Percentiles rank a stretch among this genome's conserved stretches.
phyloP scores from a whole-genome alignment of 306 rosid genomes.

The Castanea mollissima region DNA sequence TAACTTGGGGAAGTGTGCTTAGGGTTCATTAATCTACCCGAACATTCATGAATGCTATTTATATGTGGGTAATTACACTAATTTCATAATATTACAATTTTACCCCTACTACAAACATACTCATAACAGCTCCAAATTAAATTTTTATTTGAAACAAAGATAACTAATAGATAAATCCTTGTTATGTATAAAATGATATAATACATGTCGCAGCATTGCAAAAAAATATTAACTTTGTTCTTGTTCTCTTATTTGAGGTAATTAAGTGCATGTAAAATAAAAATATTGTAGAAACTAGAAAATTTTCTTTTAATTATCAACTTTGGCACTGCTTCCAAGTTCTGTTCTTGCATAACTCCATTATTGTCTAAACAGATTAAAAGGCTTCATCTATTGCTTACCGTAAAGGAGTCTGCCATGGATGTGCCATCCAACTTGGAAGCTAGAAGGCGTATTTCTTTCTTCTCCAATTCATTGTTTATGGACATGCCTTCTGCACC shows the following conservation, averaged over 20 bases:
- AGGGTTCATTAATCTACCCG: too few species aligned
- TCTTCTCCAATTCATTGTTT: constrained; percentile 92
- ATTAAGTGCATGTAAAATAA: background rate
- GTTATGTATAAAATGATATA: background rate
- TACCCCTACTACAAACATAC: too few species aligned
- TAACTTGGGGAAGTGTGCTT: too few species aligned
- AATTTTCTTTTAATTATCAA: background rate
- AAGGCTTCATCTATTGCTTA: constrained; percentile 87
- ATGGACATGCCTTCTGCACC: constrained; percentile 98
- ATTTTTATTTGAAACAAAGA: too few species aligned
- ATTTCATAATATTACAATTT: too few species aligned
- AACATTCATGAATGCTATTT: too few species aligned
- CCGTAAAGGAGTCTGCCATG: constrained; percentile 97
- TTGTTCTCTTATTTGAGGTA: background rate
- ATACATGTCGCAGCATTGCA: background rate
- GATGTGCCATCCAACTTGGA: constrained; percentile 96
- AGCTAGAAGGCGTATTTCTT: constrained; percentile 90
- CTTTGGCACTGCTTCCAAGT: background rate
- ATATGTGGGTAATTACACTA: too few species aligned
- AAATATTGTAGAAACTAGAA: background rate
- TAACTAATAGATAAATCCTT: too few species aligned
- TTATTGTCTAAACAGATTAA: constrained; percentile 53
- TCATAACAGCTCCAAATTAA: too few species aligned
- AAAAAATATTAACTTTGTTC: background rate
- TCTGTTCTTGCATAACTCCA: constrained; percentile 14